These are phyloP conservation scores for Suillus brevipes DNA, from an alignment of 768 basidiomycete species.

Conservation along the genomic window DNA sequence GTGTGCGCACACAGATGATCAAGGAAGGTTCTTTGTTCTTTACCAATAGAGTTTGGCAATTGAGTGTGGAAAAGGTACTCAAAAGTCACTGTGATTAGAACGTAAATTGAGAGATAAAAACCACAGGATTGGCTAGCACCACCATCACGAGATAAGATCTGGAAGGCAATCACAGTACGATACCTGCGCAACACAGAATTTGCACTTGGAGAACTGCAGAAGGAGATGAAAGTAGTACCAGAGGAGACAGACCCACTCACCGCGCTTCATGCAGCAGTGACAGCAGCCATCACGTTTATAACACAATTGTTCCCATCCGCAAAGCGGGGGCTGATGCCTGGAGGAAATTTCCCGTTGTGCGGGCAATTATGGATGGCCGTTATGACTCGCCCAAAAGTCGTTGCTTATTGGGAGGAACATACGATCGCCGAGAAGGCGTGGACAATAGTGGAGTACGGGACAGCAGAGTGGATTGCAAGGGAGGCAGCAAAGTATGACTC, in stretches of 20 bases:
- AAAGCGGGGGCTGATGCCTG: conserved; percentile 11
- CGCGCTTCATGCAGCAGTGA: conserved; percentile 18
- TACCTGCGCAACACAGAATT: conserved; percentile 25
- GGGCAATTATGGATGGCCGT: conserved; percentile 25
- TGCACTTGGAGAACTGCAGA: conserved; percentile 18
- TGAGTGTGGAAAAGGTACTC: conserved; percentile 14
- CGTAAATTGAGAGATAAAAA: not conserved
- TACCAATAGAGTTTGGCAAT: conserved; percentile 12
- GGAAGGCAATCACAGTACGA: conserved; percentile 16
- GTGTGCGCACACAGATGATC: conserved; percentile 21
- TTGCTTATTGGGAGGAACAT: conserved; percentile 20
- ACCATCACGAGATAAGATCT: conserved; percentile 24
- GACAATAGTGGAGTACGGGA: conserved; percentile 15
- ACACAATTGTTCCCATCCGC: conserved; percentile 23
- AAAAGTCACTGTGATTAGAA: not conserved
- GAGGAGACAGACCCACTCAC: conserved; percentile 13
- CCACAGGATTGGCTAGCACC: conserved; percentile 21
- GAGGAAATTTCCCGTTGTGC: conserved; percentile 21
- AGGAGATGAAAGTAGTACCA: conserved; percentile 16
- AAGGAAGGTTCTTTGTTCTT: conserved; percentile 27
- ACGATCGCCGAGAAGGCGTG: conserved; percentile 13
- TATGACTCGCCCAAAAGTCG: conserved; percentile 13
- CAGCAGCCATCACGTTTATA: conserved; percentile 23
- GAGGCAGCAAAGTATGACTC: conserved; percentile 13
- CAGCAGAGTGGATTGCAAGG: conserved; percentile 24